phyloP scores from a whole-genome alignment of 768 basidiomycete genomes.

The Coprinellus micaceus region DNA sequence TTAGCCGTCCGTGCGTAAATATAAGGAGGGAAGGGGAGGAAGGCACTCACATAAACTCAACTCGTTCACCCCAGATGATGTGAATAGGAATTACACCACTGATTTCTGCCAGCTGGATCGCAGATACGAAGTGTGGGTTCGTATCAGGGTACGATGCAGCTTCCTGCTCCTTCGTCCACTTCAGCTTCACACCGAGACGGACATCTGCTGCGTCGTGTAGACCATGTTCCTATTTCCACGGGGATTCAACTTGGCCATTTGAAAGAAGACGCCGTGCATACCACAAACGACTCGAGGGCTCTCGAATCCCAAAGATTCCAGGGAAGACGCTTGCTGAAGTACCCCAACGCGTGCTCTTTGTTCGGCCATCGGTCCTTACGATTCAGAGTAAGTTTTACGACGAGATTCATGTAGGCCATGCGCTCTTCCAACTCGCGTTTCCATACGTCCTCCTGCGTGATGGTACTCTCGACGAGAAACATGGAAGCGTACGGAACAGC shows the following conservation, averaged over 20 bases:
- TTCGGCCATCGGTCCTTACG: conserved; percentile 41
- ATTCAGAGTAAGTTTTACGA: conserved; percentile 30
- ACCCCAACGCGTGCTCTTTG: conserved; percentile 36
- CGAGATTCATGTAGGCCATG: conserved; percentile 34
- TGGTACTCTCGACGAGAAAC: conserved; percentile 44
- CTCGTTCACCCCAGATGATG: conserved; percentile 44
- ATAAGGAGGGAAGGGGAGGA: not conserved
- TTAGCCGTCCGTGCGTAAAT: not conserved
- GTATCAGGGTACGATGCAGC: conserved; percentile 42
- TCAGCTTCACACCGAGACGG: conserved; percentile 28
- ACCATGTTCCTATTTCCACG: conserved; percentile 30
- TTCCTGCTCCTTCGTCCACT: conserved; percentile 44
- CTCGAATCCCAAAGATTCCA: conserved; percentile 47
- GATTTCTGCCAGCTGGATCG: conserved; percentile 29
- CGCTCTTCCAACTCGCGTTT: conserved; percentile 33
- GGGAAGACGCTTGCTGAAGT: conserved; percentile 40
- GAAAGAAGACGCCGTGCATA: conserved; percentile 20
- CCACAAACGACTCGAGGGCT: conserved; percentile 34
- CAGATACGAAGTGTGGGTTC: conserved; percentile 42
- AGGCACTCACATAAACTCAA: conserved; percentile 40
- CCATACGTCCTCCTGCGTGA: conserved; percentile 37
- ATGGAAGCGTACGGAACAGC: conserved; percentile 31
- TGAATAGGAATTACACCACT: conserved; percentile 38
- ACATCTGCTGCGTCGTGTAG: conserved; percentile 26
- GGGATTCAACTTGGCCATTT: not conserved